Evolutionary conservation across 2,329 filamentous ascomycete species (phyloP).

Genomic region (Hymenoscyphus fraxineus): DNA sequence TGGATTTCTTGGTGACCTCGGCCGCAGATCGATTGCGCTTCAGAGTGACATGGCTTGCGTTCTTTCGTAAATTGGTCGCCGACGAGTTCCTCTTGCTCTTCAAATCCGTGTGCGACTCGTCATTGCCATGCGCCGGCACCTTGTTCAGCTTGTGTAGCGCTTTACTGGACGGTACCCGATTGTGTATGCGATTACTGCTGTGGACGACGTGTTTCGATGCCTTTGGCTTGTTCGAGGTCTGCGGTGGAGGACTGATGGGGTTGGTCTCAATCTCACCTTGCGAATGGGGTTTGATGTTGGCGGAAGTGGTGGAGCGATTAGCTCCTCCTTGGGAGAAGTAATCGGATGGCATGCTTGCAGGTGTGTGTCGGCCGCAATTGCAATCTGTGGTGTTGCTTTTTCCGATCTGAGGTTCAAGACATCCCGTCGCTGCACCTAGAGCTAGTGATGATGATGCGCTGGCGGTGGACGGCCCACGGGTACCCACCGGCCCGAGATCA

Average conservation of each 20-base stretch:
- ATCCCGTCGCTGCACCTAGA: neutral
- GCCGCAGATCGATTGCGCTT: constrained; percentile 59
- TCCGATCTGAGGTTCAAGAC: constrained; percentile 3
- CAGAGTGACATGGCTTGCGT: constrained; percentile 50
- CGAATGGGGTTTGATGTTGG: constrained; percentile 13
- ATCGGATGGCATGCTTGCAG: constrained; percentile 28
- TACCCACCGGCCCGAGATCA: no score
- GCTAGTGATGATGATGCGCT: neutral
- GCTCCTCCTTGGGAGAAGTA: constrained; percentile 20
- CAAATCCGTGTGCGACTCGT: constrained; percentile 30
- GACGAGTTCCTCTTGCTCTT: constrained; percentile 29
- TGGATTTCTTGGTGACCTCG: constrained; percentile 50
- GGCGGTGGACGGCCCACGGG: neutral
- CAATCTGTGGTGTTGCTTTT: constrained; percentile 10
- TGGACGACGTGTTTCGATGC: constrained; percentile 32
- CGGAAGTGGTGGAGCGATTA: constrained; percentile 28
- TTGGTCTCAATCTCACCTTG: constrained; percentile 22
- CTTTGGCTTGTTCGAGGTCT: constrained; percentile 29
- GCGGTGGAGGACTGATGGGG: constrained; percentile 23
- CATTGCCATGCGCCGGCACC: constrained; percentile 26
- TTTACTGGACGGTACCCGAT: constrained; percentile 32
- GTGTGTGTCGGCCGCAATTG: constrained; percentile 15
- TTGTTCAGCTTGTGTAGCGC: constrained; percentile 30
- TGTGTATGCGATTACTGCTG: constrained; percentile 23
- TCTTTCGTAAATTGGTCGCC: constrained; percentile 39